A percentile compares a stretch with the other conserved stretches of the same genome.
Conservation (phyloP, 1,139 yeast species). For the Geotrichum australiense region DNA sequence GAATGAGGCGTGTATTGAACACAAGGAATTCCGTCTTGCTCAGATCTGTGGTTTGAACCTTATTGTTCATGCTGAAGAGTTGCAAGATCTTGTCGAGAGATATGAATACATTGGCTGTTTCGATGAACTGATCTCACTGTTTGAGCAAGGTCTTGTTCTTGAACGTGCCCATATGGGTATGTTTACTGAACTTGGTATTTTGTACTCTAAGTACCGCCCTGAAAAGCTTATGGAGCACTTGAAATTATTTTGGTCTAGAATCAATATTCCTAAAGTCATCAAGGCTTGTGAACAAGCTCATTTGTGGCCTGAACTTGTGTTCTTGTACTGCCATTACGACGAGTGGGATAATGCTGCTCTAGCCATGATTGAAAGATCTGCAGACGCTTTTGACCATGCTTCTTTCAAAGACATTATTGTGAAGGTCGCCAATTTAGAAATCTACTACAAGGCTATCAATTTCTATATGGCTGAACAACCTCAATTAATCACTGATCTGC, state of each 20-base stretch:
- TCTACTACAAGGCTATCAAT: slow-evolving; percentile 93
- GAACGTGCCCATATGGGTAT: slow-evolving; percentile 99
- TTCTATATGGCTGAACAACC: slow-evolving; percentile 93
- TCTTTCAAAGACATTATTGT: slow-evolving; percentile 92
- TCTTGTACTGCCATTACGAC: slow-evolving; percentile 95
- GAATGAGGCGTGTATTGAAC: slow-evolving; percentile 91
- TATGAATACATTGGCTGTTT: slow-evolving; percentile 90
- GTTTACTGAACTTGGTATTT: slow-evolving; percentile 92
- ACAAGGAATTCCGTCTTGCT: slow-evolving; percentile 91
- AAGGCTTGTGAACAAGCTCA: slow-evolving; percentile 92
- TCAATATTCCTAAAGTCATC: slow-evolving; percentile 94
- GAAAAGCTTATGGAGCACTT: slow-evolving; percentile 92
- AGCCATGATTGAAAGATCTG: slow-evolving; percentile 94
- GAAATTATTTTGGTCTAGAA: slow-evolving; percentile 96
- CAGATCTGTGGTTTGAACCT: slow-evolving; percentile 98
- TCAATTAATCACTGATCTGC: slow-evolving; percentile 75
- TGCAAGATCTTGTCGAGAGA: slow-evolving; percentile 78
- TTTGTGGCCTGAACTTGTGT: slow-evolving; percentile 92
- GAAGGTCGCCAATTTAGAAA: slow-evolving; percentile 92
- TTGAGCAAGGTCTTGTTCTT: slow-evolving; percentile 91
- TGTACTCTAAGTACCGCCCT: slow-evolving; percentile 87
- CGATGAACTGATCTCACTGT: slow-evolving; percentile 81
- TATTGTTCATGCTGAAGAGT: slow-evolving; percentile 95
- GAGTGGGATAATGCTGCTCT: slow-evolving; percentile 99
- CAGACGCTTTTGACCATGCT: slow-evolving; percentile 87